Conservation (phyloP, 768 basidiomycete genomes). For the Tulasnella sp. region DNA sequence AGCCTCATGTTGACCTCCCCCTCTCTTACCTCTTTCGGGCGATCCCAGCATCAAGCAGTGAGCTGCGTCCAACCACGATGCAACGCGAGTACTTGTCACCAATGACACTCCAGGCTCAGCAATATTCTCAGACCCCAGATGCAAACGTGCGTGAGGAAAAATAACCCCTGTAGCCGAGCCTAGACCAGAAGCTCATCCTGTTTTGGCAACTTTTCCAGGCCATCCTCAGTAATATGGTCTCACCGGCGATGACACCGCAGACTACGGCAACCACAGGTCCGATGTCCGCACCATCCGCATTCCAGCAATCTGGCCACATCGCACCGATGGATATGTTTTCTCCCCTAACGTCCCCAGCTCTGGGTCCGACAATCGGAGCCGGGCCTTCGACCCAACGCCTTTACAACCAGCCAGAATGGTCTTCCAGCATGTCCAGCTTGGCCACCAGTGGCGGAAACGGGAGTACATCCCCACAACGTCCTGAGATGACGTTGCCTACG, state of each 20-base stretch:
- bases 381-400: conserved; percentile 27
- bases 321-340: conserved; percentile 63
- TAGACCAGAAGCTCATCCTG: conserved; percentile 5
- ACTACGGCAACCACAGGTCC: conserved; percentile 14
- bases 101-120: conserved; percentile 31
- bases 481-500: conserved; percentile 35
- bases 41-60: conserved; percentile 56
- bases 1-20: conserved; percentile 32
- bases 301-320: conserved; percentile 40
- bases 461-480: conserved; percentile 38
- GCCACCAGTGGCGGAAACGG: conserved; percentile 28
- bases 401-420: conserved; percentile 33
- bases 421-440: conserved; percentile 35
- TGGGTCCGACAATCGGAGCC: conserved; percentile 40
- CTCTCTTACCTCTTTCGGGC: conserved; percentile 37
- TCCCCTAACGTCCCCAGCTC: conserved; percentile 48
- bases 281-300: conserved; percentile 23
- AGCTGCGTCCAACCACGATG: conserved; percentile 49
- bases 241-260: conserved; percentile 33
- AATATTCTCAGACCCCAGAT: conserved; percentile 17
- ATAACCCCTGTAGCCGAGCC: neutral
- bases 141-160: conserved; percentile 19
- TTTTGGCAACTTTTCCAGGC: conserved; percentile 3
- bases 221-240: conserved; percentile 22
- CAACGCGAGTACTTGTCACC: conserved; percentile 42